Evolutionary conservation across 139 green algal species (phyloP).

Genomic region (Eudorina sp.): DNA sequence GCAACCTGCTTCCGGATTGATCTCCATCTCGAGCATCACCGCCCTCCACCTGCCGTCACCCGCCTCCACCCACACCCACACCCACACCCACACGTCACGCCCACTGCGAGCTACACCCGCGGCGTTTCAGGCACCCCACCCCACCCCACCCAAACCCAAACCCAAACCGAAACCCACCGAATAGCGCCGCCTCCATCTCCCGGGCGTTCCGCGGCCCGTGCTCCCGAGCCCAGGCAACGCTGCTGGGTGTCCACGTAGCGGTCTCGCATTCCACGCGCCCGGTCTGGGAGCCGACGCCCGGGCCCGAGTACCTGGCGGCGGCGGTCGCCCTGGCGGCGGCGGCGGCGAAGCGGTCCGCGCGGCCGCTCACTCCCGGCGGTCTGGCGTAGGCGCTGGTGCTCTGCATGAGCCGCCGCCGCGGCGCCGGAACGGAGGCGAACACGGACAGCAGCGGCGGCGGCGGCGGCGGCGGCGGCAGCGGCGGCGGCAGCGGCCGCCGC

Average conservation of each 20-base stretch:
- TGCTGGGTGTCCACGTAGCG: neutral
- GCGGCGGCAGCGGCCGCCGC: neutral
- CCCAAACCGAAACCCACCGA: neutral
- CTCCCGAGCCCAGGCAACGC: conserved; percentile 7
- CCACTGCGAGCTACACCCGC: too few species aligned
- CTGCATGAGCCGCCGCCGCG: neutral
- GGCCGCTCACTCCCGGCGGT: too few species aligned
- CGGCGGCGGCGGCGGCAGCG: neutral
- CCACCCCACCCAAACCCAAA: too few species aligned
- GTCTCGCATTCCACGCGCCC: neutral
- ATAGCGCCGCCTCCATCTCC: conserved; percentile 9
- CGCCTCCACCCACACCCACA: too few species aligned
- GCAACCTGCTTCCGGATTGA: too few species aligned
- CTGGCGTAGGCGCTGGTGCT: too few species aligned
- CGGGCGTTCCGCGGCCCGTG: neutral
- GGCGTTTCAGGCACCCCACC: too few species aligned
- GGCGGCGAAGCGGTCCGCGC: conserved; percentile 16
- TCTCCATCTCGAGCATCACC: too few species aligned
- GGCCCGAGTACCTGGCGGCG: neutral
- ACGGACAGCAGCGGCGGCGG: neutral
- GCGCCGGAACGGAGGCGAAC: too few species aligned
- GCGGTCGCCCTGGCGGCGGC: conserved; percentile 36
- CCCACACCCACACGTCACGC: too few species aligned
- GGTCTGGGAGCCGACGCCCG: neutral
- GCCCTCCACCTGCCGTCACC: too few species aligned